Conservation (phyloP, 768 basidiomycete genomes). For the Tulasnella sp. region DNA sequence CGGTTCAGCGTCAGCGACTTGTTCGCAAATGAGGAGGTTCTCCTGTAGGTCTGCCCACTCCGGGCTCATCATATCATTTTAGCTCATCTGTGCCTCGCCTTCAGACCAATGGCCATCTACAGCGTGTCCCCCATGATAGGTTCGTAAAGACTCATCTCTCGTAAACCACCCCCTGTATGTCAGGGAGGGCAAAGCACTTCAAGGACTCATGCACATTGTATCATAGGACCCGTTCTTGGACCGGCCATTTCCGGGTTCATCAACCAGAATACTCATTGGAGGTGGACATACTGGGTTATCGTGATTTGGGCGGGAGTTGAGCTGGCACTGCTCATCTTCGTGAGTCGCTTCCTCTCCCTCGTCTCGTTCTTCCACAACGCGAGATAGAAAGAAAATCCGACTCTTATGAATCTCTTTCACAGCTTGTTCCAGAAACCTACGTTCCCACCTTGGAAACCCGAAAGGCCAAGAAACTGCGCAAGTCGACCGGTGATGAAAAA, state of each 20-base stretch:
- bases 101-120: conserved; percentile 56
- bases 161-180: not conserved
- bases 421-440: conserved; percentile 74
- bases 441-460: conserved; percentile 53
- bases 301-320: conserved; percentile 65
- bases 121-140: conserved; percentile 55
- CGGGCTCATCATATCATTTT: not conserved
- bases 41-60: conserved; percentile 14
- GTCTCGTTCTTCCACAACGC: not conserved
- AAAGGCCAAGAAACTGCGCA: conserved; percentile 60
- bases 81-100: not conserved
- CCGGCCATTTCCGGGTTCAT: not conserved
- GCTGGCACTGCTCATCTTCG: conserved; percentile 48
- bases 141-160: conserved; percentile 32
- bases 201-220: not conserved
- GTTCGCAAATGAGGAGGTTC: conserved; percentile 53
- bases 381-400: not conserved
- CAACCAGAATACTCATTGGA: conserved; percentile 53
- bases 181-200: not conserved
- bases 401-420: not conserved
- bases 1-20: conserved; percentile 49
- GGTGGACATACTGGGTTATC: conserved; percentile 73
- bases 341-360: conserved; percentile 36
- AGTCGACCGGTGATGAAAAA: conserved; percentile 48
- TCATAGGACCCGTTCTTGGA: not conserved